A percentile compares a stretch with the other conserved stretches of the same genome.
Conservation (phyloP, 352 stramenopile genomes). For the Phytopythium mirpurense region DNA sequence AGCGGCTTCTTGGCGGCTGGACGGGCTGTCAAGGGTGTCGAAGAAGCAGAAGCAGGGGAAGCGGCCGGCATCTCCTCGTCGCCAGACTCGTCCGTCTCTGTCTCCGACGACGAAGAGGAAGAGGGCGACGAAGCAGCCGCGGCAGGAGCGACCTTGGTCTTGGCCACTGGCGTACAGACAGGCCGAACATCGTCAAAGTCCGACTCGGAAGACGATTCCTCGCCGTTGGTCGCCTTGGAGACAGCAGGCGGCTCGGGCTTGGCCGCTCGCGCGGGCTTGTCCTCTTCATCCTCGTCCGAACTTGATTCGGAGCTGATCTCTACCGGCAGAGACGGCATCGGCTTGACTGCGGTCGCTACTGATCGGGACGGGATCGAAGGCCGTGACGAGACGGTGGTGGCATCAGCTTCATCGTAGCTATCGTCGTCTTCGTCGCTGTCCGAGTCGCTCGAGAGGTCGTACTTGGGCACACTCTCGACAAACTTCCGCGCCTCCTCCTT, state of each 20-base stretch:
- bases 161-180: not conserved
- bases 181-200: conserved; percentile 16
- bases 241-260: not conserved
- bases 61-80: conserved; percentile 13
- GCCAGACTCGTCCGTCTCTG: conserved; percentile 16
- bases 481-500: conserved; percentile 19
- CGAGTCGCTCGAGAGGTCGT: conserved; percentile 51
- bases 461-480: conserved; percentile 52
- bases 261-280: not conserved
- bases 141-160: not conserved
- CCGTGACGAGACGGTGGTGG: not conserved
- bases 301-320: conserved; percentile 37
- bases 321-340: not conserved
- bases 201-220: conserved; percentile 11
- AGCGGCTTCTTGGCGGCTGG: conserved; percentile 9
- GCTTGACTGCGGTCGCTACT: not conserved
- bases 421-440: conserved; percentile 11
- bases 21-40: too few relatives aligned
- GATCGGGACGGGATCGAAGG: not conserved
- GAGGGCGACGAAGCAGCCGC: not conserved
- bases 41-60: conserved; percentile 6
- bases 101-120: conserved; percentile 10
- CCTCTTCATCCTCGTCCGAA: conserved; percentile 29
- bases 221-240: not conserved
- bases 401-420: not conserved